Conservation (phyloP, 1,284 basidiomycete genomes). For the Tylopilus sp. region DNA sequence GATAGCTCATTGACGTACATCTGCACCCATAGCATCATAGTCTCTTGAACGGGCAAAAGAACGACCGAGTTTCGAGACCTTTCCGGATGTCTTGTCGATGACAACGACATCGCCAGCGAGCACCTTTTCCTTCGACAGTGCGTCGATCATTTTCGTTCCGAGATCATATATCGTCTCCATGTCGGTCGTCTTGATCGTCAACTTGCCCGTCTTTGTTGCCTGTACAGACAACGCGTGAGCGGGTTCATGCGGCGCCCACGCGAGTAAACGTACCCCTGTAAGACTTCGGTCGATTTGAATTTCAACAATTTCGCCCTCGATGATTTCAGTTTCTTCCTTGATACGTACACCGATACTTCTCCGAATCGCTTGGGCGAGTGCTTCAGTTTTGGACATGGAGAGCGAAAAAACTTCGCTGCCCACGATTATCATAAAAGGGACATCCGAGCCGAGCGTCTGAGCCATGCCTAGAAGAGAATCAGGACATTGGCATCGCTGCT, state of each 20-base stretch:
- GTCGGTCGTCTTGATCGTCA: constrained; percentile 97
- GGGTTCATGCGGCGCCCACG: background rate
- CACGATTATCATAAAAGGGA: constrained; percentile 96
- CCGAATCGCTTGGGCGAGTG: constrained; percentile 93
- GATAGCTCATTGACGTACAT: constrained; percentile 55
- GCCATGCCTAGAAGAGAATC: constrained; percentile 72
- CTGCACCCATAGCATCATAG: constrained; percentile 98
- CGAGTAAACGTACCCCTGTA: constrained; percentile 73
- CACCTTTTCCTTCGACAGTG: constrained; percentile 94
- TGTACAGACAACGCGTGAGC: constrained; percentile 32
- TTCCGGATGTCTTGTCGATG: constrained; percentile 97
- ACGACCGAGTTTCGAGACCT: constrained; percentile 92
- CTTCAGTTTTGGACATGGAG: constrained; percentile 98
- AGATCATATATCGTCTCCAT: constrained; percentile 99
- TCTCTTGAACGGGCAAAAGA: constrained; percentile 95
- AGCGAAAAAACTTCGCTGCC: constrained; percentile 97
- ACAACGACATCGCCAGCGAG: constrained; percentile 93
- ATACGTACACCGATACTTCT: constrained; percentile 95
- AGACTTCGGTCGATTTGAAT: constrained; percentile 97
- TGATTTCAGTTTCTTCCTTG: constrained; percentile 95
- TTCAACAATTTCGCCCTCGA: constrained; percentile 97
- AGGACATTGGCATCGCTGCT: background rate
- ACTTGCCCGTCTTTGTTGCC: constrained; percentile 97
- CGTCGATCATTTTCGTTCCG: constrained; percentile 99
- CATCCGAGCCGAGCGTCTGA: constrained; percentile 87